Conservation (phyloP, 2,329 filamentous ascomycete genomes). For the Penicillium sp. region DNA sequence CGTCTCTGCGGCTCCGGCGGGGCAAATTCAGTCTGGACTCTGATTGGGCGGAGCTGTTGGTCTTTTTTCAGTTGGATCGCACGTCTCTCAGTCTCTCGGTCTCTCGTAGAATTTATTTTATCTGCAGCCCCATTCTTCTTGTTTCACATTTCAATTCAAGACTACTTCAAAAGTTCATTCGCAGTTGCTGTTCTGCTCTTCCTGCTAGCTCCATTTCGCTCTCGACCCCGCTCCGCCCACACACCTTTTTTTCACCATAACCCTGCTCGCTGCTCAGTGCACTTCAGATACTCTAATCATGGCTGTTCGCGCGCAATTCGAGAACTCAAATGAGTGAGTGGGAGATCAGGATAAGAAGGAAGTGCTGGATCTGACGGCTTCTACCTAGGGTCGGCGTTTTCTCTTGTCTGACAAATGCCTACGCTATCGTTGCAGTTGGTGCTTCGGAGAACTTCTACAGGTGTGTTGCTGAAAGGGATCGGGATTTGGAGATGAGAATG, state of each 20-base stretch:
- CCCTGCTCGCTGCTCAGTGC: not conserved
- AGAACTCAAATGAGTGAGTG: conserved; percentile 50
- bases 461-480: conserved; percentile 40
- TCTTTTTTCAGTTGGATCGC: conserved; percentile 19
- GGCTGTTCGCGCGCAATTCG: conserved; percentile 50
- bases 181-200: not conserved
- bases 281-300: conserved; percentile 28
- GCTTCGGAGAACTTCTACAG: conserved; percentile 99
- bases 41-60: conserved; percentile 26
- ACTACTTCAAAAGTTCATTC: not conserved
- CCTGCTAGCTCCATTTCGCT: conserved; percentile 9
- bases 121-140: too few species aligned
- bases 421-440: conserved; percentile 88
- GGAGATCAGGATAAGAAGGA: not conserved
- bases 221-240: conserved; percentile 8
- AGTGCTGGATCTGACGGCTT: not conserved
- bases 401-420: conserved; percentile 92
- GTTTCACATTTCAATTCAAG: too few species aligned
- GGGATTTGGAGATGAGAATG: too few species aligned
- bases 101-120: conserved; percentile 11
- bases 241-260: conserved; percentile 5
- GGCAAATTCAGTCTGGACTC: conserved; percentile 1
- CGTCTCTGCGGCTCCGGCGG: conserved; percentile 17
- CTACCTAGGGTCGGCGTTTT: conserved; percentile 86
- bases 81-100: too few species aligned